These are phyloP conservation scores for Aspergillus terreus DNA, from an alignment of 2,329 filamentous ascomycete species.

Conservation along the genomic window DNA sequence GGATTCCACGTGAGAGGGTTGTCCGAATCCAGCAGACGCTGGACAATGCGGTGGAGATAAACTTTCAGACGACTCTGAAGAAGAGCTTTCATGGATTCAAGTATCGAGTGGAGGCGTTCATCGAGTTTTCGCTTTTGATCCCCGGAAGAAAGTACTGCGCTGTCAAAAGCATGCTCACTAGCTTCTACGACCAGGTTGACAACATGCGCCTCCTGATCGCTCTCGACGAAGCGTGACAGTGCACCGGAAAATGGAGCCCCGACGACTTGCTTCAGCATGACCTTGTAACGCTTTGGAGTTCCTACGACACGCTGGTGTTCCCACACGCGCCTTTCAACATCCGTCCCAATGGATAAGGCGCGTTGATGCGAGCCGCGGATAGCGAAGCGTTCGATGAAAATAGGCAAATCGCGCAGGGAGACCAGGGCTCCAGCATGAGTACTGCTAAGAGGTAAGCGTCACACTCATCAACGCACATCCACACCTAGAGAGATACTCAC, in stretches of 20 bases:
- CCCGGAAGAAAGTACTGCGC: not conserved
- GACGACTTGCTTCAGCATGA: constrained; percentile 41
- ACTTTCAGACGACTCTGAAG: constrained; percentile 15
- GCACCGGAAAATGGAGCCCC: constrained; percentile 34
- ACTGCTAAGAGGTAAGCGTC: not conserved
- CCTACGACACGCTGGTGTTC: constrained; percentile 5
- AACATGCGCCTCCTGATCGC: constrained; percentile 15
- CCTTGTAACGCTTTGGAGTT: constrained; percentile 32
- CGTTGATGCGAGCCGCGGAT: constrained; percentile 1
- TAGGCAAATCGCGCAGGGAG: constrained; percentile 6
- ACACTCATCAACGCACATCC: not conserved
- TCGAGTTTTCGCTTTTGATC: not conserved
- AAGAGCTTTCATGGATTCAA: constrained; percentile 13
- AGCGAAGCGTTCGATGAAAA: constrained; percentile 5
- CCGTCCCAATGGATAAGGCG: not conserved
- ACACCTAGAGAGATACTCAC: constrained; percentile 24
- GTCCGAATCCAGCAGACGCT: constrained; percentile 24
- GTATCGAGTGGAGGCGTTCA: not conserved
- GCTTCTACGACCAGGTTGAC: constrained; percentile 12
- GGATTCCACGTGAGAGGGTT: constrained; percentile 30
- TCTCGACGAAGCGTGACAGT: constrained; percentile 22
- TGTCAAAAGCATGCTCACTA: constrained; percentile 3
- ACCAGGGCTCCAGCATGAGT: constrained; percentile 17
- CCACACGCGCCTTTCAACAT: constrained; percentile 10
- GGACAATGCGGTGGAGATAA: constrained; percentile 30